Evolutionary conservation across 2,329 filamentous ascomycete genomes (phyloP), one percentile per base, ranked within the genome.

Genomic region (Dothidotthia symphoricarpi): DNA sequence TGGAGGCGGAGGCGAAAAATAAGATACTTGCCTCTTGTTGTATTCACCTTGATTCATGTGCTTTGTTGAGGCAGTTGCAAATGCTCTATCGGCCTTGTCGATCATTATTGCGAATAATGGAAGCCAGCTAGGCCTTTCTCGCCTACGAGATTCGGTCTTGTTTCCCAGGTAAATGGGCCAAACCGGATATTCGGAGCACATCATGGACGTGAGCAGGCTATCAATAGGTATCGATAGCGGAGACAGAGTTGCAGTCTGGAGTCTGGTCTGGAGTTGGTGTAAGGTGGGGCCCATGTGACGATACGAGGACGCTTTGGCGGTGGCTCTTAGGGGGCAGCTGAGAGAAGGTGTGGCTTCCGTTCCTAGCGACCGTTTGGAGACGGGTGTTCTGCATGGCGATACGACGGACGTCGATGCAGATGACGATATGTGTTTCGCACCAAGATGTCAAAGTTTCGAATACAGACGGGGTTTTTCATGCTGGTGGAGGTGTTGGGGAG

Each of bases 311-410:
- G 31, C 26, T 24, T 31, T 30, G 39, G 34, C 22, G 34, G 35
- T 31, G 40, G 34, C 34, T 16, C 28, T 32, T 11, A 35, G 25
- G 24, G 31, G 12, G 30, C 27, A 35, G 41, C 32, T 34, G 36
- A 26, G 32, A 39, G 25, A 43, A 43, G 40, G 32, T 29, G 39
- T 36, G 35, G 36, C 35, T 36, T 36, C 25, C 40, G 40, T 35
- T 36, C 35, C 32, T 43, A 36, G 41, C 41, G 41, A 36, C 41
- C 36, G 36, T 43, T 43, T 35, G 35, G 36, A 36, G 28, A 22
- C 19, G 19, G 19, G 19, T 22, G 19, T 22, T 22, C 19, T 22
- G 19, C 19, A 22, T 5, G 19, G 19, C 19, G 19, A 22, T 16
- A 17, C 16, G 34, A 38, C 39, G 15, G 16, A 34, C 26, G 34